Base-by-base conservation (phyloP, 495 filamentous ascomycete genomes). In the Tuber melanosporum region DNA sequence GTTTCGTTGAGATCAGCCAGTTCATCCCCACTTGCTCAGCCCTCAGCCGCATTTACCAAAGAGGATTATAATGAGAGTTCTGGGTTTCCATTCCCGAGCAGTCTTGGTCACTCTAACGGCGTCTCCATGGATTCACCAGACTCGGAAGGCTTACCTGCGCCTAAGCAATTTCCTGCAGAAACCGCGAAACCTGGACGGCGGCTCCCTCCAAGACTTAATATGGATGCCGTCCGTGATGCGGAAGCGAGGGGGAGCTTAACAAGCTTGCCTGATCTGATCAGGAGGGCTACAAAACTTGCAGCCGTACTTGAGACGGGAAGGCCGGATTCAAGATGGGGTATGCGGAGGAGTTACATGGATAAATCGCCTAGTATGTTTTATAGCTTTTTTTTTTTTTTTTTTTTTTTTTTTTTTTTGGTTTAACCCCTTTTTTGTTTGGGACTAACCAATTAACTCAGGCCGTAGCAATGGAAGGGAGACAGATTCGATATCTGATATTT, bases 261-360 rank as follows among this genome's bases (percentile, higher is more conserved):
- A 8, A 97, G 94, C 84, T 85, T 99, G 73, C 91, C 94, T 0
- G 95, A 98, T 84, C 86, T 99, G 74, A 98, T 99, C 76, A 87
- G 90, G 78, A 88, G 95, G 71, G 95, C 95, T 4, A 98, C 94
- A 1, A 90, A 89, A 78, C 86, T 98, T 41, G 95, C 95, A 8
- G 88, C 94, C 0, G 94, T 94, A 82, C 88, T 99, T 77, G 96
- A 98, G 79, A 91, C 89, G 76, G 95, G 95, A 7, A 89, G 89
- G 77, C 97, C 95, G 42, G 78, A 80, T 81, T 81, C 79, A 43
- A 74, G 78, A 32, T 80, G 78, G 78, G 78, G 74, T 6, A 76
- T 80, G 78, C 73, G 78, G 70, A 73, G 73, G 39, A 80, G 78
- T 32, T 80, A 71, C 45, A 74, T 80, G 78, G 77, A 72, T 0